These are phyloP conservation scores for Claviceps sp. DNA, from an alignment of 2,329 filamentous ascomycete species.

Conservation along the genomic window DNA sequence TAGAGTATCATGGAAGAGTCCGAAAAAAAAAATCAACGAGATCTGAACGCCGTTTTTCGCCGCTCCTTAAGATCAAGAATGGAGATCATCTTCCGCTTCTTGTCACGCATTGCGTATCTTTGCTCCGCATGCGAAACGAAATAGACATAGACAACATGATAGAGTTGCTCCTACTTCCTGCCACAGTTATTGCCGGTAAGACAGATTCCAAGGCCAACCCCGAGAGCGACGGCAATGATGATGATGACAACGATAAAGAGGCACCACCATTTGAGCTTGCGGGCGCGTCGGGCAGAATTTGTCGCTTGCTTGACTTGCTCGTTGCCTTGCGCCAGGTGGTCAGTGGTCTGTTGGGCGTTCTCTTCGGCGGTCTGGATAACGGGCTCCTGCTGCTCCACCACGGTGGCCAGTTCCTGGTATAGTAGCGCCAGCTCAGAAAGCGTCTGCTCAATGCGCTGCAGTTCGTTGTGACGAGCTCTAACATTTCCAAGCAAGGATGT, in stretches of 20 bases:
- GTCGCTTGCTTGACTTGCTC: conserved; percentile 56
- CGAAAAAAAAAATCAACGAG: too few species aligned
- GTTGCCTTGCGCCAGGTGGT: conserved; percentile 57
- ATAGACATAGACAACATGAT: neutral
- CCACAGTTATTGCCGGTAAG: conserved; percentile 16
- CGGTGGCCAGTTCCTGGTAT: conserved; percentile 62
- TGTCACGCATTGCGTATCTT: neutral
- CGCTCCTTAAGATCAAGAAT: neutral
- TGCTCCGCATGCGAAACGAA: neutral
- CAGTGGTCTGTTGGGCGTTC: conserved; percentile 51
- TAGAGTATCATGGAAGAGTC: neutral
- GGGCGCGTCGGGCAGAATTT: conserved; percentile 48
- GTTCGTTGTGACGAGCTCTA: conserved; percentile 70
- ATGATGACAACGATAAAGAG: conserved; percentile 47
- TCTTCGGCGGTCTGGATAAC: conserved; percentile 48
- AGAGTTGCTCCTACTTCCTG: neutral
- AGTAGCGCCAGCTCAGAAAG: conserved; percentile 55
- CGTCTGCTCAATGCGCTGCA: conserved; percentile 66
- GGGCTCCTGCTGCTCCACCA: conserved; percentile 59
- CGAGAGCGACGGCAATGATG: conserved; percentile 39
- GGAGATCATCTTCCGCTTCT: neutral
- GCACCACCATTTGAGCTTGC: conserved; percentile 76
- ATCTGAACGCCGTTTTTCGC: neutral
- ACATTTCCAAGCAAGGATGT: conserved; percentile 64
- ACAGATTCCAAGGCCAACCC: conserved; percentile 39